phyloP scores from a whole-genome alignment of 2,329 filamentous ascomycete species.

The Paramyrothecium sp. region DNA sequence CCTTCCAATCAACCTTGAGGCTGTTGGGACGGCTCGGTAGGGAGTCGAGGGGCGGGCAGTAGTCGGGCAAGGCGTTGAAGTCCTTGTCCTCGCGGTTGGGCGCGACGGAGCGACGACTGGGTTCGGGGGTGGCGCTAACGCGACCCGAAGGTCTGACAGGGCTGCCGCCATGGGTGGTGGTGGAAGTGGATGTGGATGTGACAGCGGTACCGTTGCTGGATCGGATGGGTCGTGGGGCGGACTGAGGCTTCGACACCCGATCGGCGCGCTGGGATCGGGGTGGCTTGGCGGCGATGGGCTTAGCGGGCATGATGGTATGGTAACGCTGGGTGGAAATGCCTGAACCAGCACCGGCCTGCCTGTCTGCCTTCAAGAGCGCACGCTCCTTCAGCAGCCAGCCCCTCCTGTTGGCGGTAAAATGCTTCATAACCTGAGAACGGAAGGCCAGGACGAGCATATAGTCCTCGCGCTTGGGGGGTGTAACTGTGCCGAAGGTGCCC shows the following conservation, averaged over 20 bases:
- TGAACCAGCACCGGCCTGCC: slow-evolving; percentile 37
- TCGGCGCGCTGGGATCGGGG: slow-evolving; percentile 26
- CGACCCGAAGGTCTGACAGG: slow-evolving; percentile 27
- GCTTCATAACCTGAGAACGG: slow-evolving; percentile 49
- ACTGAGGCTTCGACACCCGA: slow-evolving; percentile 33
- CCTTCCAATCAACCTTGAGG: slow-evolving; percentile 87
- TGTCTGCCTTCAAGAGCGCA: slow-evolving; percentile 45
- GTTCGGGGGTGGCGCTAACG: slow-evolving; percentile 48
- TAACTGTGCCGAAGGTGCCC: slow-evolving; percentile 38
- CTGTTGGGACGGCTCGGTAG: slow-evolving; percentile 66
- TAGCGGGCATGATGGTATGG: slow-evolving; percentile 42
- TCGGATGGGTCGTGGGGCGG: slow-evolving; percentile 33
- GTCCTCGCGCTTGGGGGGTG: slow-evolving; percentile 50
- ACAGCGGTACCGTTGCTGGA: slow-evolving; percentile 17
- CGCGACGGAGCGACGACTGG: slow-evolving; percentile 50
- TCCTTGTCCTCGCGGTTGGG: slow-evolving; percentile 81
- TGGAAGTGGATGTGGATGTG: not conserved
- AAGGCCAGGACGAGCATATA: slow-evolving; percentile 54
- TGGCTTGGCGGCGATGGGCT: slow-evolving; percentile 27
- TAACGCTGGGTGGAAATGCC: slow-evolving; percentile 27
- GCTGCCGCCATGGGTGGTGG: slow-evolving; percentile 24
- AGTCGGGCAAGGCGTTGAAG: slow-evolving; percentile 69
- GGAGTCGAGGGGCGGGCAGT: slow-evolving; percentile 66
- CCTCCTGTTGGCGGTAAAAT: slow-evolving; percentile 40
- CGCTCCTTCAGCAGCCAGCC: slow-evolving; percentile 52